phyloP scores from a whole-genome alignment of 306 rosid species.

The Medicago ruthenica region DNA sequence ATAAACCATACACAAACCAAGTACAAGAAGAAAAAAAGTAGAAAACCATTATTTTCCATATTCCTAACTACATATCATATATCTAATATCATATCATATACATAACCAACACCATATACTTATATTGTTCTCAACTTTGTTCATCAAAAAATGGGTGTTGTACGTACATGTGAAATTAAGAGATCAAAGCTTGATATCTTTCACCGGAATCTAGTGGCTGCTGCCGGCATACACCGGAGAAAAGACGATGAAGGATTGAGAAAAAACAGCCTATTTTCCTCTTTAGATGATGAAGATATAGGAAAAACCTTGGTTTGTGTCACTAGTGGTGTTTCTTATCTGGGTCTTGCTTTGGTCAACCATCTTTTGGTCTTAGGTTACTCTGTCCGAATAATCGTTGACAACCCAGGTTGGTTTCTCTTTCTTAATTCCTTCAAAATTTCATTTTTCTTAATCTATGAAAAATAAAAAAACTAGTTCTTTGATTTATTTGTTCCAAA shows the following conservation, averaged over 20 bases:
- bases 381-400: conserved; percentile 71
- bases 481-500: no score
- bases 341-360: conserved; percentile 76
- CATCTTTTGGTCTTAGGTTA: conserved; percentile 72
- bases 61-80: background rate
- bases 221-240: conserved; percentile 53
- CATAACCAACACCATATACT: no score
- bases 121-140: background rate
- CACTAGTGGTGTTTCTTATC: conserved; percentile 81
- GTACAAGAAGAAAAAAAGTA: background rate
- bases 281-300: conserved; percentile 35
- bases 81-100: background rate
- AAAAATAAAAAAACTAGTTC: background rate
- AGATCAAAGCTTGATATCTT: conserved; percentile 57
- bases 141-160: conserved; percentile 60
- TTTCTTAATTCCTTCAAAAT: background rate
- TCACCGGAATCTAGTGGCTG: conserved; percentile 53
- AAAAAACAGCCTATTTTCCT: conserved; percentile 10
- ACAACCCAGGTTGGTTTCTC: conserved; percentile 54
- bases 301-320: conserved; percentile 67
- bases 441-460: background rate
- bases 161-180: conserved; percentile 53
- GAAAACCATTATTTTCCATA: conserved; percentile 26
- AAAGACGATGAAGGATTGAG: conserved; percentile 51
- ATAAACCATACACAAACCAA: conserved; percentile 2